phyloP scores from a whole-genome alignment of 306 rosid genomes.

The Coriaria nepalensis region DNA sequence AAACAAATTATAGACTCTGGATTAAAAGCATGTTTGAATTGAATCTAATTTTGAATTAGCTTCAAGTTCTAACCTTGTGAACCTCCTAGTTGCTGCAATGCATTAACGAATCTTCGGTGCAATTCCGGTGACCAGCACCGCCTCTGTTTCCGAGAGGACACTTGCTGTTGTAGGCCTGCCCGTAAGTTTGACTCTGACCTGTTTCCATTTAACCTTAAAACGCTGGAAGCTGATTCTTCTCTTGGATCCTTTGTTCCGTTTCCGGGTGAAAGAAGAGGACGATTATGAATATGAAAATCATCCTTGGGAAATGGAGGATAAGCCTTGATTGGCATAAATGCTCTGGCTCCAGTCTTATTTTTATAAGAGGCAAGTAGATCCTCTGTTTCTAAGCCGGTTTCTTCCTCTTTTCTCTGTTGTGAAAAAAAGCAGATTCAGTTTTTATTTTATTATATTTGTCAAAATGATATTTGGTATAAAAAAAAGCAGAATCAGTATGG shows the following conservation, averaged over 20 bases:
- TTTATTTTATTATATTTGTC: not conserved
- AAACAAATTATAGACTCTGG: conserved; percentile 17
- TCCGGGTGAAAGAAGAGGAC: conserved; percentile 56
- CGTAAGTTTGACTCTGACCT: conserved; percentile 36
- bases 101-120: conserved; percentile 71
- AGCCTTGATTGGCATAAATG: conserved; percentile 45
- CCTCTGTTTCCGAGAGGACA: conserved; percentile 64
- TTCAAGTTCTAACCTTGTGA: conserved; percentile 59
- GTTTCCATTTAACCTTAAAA: conserved; percentile 35
- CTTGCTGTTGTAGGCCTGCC: conserved; percentile 38
- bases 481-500: no score
- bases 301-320: conserved; percentile 46
- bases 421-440: conserved; percentile 1
- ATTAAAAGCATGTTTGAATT: conserved; percentile 6
- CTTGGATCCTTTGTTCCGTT: conserved; percentile 26
- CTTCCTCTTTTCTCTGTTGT: conserved; percentile 45
- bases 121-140: conserved; percentile 96
- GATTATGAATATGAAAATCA: conserved; percentile 39
- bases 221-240: conserved; percentile 57
- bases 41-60: not conserved
- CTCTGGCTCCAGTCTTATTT: conserved; percentile 32
- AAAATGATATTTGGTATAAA: no score
- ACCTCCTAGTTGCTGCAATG: conserved; percentile 94
- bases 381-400: conserved; percentile 23
- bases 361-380: conserved; percentile 41